Evolutionary conservation across 78 protist species (phyloP), one percentile per base, ranked within the genome.

Genomic region (Blattamonas nauphoetae): DNA sequence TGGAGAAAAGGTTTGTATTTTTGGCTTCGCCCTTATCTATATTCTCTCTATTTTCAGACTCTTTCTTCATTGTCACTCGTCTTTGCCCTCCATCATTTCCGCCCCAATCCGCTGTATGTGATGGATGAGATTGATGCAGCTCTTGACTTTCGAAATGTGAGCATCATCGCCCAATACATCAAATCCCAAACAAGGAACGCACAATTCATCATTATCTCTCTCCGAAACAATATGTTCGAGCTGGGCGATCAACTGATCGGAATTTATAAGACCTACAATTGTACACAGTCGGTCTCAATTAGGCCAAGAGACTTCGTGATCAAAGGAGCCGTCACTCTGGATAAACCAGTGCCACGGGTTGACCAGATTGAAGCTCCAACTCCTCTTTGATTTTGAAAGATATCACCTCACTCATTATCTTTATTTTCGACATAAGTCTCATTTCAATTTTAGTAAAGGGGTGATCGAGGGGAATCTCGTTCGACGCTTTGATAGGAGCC

Each of bases 61-160:
- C 95, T 98, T 34, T 86, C 95, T 3, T 96, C 99, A 41, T 94
- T 98, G 32, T 96, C 99, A 1, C 94, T 98, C 2, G 99, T 97
- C 45, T 97, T 98, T 78, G 99, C 99, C 29, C 95, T 98, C 80
- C 99, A 98, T 87, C 99, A 97, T 89, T 97, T 85, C 95, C 94
- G 96, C 91, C 99, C 99, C 42, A 97, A 98, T 43, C 99, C 99
- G 1, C 94, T 99, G 38, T 99, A 98, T 91, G 97, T 99, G 43
- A 96, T 99, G 99, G 99, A 99, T 91, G 99, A 99, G 88, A 99
- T 99, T 41, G 99, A 99, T 87, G 99, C 99, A 0, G 95, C 95
- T 0, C 92, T 99, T 45, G 99, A 99, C 89, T 98, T 96, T 91
- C 87, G 82, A 2, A 96, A 94, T 89, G 96, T 94, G 42, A 38